phyloP scores from a whole-genome alignment of 2,329 filamentous ascomycete species.

The Colletotrichum karsti region DNA sequence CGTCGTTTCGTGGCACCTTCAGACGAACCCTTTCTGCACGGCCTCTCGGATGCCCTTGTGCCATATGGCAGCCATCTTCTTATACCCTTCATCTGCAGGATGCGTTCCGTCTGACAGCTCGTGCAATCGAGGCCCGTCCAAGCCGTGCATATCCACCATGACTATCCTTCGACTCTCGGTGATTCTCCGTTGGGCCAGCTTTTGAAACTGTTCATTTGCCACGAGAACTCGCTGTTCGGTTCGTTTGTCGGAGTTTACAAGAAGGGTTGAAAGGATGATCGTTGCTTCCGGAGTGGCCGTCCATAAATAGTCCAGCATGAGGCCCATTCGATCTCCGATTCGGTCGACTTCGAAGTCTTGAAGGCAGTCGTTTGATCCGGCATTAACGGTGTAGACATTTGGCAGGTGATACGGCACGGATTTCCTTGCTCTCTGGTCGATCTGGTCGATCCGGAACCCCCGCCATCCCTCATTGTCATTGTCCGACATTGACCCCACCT shows the following conservation, averaged over 20 bases:
- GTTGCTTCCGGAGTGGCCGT: background rate
- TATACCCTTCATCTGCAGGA: conserved; percentile 43
- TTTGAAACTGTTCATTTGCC: conserved; percentile 39
- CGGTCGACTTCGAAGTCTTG: conserved; percentile 38
- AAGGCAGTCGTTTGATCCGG: conserved; percentile 49
- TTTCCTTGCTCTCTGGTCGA: conserved; percentile 38
- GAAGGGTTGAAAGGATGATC: background rate
- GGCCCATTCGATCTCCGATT: conserved; percentile 11
- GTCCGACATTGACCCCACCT: conserved; percentile 43
- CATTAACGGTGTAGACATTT: conserved; percentile 47
- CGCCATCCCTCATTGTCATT: conserved; percentile 47
- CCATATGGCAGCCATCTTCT: conserved; percentile 44
- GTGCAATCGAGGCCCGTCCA: conserved; percentile 36
- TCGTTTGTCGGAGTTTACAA: background rate
- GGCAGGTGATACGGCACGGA: conserved; percentile 40
- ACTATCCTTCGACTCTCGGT: conserved; percentile 35
- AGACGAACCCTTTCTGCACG: conserved; percentile 31
- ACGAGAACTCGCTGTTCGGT: conserved; percentile 34
- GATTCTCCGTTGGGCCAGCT: conserved; percentile 33
- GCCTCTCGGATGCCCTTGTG: conserved; percentile 39
- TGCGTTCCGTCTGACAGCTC: conserved; percentile 42
- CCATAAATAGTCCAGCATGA: background rate
- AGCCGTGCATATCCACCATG: conserved; percentile 42
- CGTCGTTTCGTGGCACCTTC: background rate
- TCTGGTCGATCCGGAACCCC: conserved; percentile 42